Conservation (phyloP, 2,329 filamentous ascomycete genomes). For the Orbilia oligospora region DNA sequence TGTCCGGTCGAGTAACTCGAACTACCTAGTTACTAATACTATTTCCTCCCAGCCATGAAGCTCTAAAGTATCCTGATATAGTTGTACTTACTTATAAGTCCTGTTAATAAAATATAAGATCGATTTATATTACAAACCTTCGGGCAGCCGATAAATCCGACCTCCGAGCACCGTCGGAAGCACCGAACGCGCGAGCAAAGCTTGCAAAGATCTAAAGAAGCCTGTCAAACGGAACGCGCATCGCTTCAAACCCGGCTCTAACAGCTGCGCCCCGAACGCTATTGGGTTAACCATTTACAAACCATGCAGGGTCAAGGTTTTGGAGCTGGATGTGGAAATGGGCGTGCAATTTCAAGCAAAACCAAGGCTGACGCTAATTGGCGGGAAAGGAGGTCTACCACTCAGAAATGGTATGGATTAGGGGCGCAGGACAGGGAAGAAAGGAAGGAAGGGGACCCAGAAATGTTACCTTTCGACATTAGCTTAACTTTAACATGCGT, state of each 20-base stretch:
- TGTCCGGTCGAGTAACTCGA: too few species aligned
- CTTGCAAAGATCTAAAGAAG: too few species aligned
- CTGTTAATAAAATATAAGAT: too few species aligned
- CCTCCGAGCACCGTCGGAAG: slow-evolving; percentile 1
- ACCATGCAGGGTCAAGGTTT: slow-evolving; percentile 25
- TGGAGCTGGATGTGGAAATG: slow-evolving; percentile 21
- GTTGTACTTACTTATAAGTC: neutral
- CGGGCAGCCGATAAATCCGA: slow-evolving; percentile 10
- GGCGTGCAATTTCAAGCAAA: slow-evolving; percentile 21
- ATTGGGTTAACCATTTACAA: neutral
- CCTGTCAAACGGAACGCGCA: slow-evolving; percentile 27
- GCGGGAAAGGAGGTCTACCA: too few species aligned
- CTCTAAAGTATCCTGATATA: neutral
- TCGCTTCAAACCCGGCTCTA: slow-evolving; percentile 25
- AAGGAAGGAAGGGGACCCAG: neutral
- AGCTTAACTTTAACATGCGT: too few species aligned
- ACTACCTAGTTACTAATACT: too few species aligned
- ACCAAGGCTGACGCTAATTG: neutral
- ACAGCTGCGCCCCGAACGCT: slow-evolving; percentile 17
- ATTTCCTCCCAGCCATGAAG: too few species aligned
- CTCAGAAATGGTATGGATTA: neutral
- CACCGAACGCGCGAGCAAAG: too few species aligned
- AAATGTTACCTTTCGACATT: slow-evolving; percentile 5
- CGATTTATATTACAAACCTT: neutral
- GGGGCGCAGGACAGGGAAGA: neutral